Percentiles rank a stretch among this genome's conserved stretches.
These are phyloP conservation scores for Cyclotella kingstonii DNA, from an alignment of 108 stramenopile species.

Conservation along the genomic window DNA sequence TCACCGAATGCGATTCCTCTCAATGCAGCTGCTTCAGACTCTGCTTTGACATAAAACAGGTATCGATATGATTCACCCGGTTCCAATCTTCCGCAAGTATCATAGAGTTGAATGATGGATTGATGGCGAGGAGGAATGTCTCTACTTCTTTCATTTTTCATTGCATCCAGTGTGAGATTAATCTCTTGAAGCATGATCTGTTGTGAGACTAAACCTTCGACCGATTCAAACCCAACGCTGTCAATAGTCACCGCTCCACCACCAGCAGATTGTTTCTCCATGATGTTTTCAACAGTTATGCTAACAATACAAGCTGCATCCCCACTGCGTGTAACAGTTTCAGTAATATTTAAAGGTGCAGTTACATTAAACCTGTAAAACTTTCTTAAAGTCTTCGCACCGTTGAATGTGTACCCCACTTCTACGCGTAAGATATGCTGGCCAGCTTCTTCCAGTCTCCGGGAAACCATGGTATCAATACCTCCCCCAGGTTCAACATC, in stretches of 20 bases:
- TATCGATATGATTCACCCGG: conserved; percentile 63
- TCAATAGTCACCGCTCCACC: conserved; percentile 51
- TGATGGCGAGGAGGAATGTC: neutral
- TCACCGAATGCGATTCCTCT: conserved; percentile 77
- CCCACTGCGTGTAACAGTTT: conserved; percentile 44
- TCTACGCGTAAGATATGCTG: conserved; percentile 85
- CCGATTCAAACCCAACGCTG: conserved; percentile 53
- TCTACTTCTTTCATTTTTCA: conserved; percentile 1
- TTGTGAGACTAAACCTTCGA: conserved; percentile 52
- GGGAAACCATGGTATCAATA: conserved; percentile 76
- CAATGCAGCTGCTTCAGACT: conserved; percentile 38
- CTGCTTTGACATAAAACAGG: conserved; percentile 60
- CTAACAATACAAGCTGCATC: conserved; percentile 66
- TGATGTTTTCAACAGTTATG: conserved; percentile 60
- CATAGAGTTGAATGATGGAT: conserved; percentile 49
- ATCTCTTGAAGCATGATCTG: conserved; percentile 22
- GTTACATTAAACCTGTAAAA: conserved; percentile 87
- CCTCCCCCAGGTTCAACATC: conserved; percentile 52
- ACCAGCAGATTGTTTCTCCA: conserved; percentile 22
- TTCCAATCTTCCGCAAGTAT: conserved; percentile 56
- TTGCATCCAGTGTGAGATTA: conserved; percentile 10
- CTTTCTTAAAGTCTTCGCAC: conserved; percentile 72
- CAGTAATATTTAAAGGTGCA: conserved; percentile 55
- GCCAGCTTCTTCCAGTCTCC: conserved; percentile 73
- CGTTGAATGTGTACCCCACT: conserved; percentile 62